A percentile compares a stretch with the other conserved stretches of the same genome.
These are phyloP conservation scores for Candida labiduridarum DNA, from an alignment of 1,139 yeast genomes.

Conservation along the genomic window DNA sequence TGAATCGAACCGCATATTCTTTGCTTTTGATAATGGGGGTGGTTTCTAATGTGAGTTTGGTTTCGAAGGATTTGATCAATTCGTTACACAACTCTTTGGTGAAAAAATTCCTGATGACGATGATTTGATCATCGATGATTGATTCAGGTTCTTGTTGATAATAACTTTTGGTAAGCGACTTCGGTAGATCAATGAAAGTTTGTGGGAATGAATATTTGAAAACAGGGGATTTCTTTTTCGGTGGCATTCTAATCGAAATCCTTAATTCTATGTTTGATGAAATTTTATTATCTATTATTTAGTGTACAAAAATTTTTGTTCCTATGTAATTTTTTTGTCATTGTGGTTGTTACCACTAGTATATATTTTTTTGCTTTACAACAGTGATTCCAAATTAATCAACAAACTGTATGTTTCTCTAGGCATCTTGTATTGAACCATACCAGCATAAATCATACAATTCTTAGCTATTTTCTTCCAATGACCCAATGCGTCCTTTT, in stretches of 20 bases:
- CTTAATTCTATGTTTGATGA: not conserved
- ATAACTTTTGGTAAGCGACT: conserved; percentile 25
- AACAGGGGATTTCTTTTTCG: conserved; percentile 9
- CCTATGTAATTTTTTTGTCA: not conserved
- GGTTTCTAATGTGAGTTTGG: conserved; percentile 40
- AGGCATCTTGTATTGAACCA: conserved; percentile 95
- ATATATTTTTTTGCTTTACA: conserved; percentile 15
- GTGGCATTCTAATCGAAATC: conserved; percentile 6
- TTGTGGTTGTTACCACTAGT: not conserved
- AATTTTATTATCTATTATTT: not conserved
- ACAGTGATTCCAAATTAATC: conserved; percentile 66
- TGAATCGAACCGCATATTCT: conserved; percentile 61
- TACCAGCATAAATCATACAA: conserved; percentile 93
- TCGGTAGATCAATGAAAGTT: conserved; percentile 24
- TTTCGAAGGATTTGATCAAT: conserved; percentile 40
- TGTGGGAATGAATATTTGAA: conserved; percentile 30
- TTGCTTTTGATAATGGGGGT: conserved; percentile 53
- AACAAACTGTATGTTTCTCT: conserved; percentile 80
- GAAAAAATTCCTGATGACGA: conserved; percentile 47
- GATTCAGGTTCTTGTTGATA: conserved; percentile 38
- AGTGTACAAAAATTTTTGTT: not conserved
- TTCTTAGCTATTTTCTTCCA: conserved; percentile 74
- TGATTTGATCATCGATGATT: conserved; percentile 44
- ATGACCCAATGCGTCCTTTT: conserved; percentile 52
- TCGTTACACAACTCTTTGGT: conserved; percentile 44